A percentile compares a stretch with the other conserved stretches of the same genome.
phyloP scores from a whole-genome alignment of 176 grass and related monocot species.

The Eragrostis nindensis region DNA sequence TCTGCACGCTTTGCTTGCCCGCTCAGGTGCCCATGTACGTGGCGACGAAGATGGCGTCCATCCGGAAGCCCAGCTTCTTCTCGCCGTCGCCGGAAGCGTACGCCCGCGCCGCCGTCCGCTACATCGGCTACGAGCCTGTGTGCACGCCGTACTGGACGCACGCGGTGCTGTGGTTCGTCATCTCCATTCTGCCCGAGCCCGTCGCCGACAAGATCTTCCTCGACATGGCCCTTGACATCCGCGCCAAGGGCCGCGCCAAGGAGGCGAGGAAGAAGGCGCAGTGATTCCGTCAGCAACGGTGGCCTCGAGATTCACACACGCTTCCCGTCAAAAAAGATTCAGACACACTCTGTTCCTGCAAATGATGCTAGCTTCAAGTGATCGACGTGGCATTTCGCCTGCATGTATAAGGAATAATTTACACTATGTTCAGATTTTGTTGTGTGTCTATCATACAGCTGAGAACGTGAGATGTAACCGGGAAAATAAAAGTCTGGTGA shows the following conservation, averaged over 20 bases:
- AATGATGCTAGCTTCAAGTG: too few species aligned
- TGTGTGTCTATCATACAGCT: too few species aligned
- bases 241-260: constrained; percentile 46
- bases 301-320: not conserved
- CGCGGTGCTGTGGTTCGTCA: constrained; percentile 56
- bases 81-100: constrained; percentile 66
- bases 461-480: too few species aligned
- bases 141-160: constrained; percentile 85
- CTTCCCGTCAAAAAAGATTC: not conserved
- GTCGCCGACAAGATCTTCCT: constrained; percentile 45
- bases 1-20: not conserved
- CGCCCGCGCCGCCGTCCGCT: constrained; percentile 48
- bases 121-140: constrained; percentile 70
- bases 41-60: constrained; percentile 76
- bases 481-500: too few species aligned
- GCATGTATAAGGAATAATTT: too few species aligned
- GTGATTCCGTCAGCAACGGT: not conserved
- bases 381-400: too few species aligned
- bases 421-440: too few species aligned
- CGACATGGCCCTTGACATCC: constrained; percentile 35
- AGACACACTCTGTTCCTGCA: too few species aligned
- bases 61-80: constrained; percentile 56
- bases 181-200: constrained; percentile 44
- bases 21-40: constrained; percentile 69
- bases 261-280: constrained; percentile 36